Evolutionary conservation across 2,329 filamentous ascomycete species (phyloP), one percentile per base, ranked within the genome.

Genomic region (Talaromyces islandicus): DNA sequence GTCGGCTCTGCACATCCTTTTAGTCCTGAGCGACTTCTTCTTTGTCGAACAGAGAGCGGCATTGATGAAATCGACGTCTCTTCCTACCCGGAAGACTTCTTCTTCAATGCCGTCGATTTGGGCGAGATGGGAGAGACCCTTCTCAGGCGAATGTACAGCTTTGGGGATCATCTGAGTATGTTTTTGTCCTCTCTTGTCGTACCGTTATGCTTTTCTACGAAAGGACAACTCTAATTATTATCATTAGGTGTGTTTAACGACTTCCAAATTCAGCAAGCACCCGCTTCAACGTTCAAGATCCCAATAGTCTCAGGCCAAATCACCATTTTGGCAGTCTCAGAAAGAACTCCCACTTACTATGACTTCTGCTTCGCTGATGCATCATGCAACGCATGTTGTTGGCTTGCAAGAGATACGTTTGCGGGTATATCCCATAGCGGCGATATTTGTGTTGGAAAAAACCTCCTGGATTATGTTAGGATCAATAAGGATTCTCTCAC

Each of bases 81-180:
- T 30, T 56, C 41, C 43, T 56, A 56, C 48, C 41, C 58, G 17
- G 58, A 51, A 52, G 58, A 56, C 58, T 60, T 56, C 24, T 60
- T 60, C 24, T 55, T 60, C 48, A 57, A 60, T 38, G 59, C 53
- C n/a, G 59, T 60, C 32, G 59, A 60, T 57, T 57, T 60, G 46
- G 59, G 55, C 17, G 59, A 60, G 59, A 60, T 60, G 59, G 59
- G 59, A 4, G 58, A 60, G 53, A 25, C 38, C 12, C 53, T 60
- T 25, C 38, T 54, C 6, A 52, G 58, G 43, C 53, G 58, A 51
- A 60, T 60, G 58, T 32, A 30, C 25, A 30, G 24, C 41, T 60
- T 56, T 43, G 1, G 19, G 3, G 19, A n/a, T 21, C 35, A 25
- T 29, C 27, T 56, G 54, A 30, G 54, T 56, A 30, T 4, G 27